These are phyloP conservation scores for Hortaea werneckii DNA, from an alignment of 2,329 filamentous ascomycete genomes.

Conservation along the genomic window DNA sequence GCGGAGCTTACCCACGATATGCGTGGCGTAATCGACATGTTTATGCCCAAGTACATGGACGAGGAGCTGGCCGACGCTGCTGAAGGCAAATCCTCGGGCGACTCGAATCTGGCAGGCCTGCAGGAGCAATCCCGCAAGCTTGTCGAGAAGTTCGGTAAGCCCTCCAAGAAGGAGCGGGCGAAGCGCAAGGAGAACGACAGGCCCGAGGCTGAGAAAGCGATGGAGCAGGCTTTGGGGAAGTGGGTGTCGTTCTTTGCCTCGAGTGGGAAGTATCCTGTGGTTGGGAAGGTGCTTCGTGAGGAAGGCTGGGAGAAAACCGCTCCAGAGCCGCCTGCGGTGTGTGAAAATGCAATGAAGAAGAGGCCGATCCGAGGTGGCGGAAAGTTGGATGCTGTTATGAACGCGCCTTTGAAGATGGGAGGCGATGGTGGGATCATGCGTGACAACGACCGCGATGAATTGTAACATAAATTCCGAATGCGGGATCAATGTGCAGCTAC, in stretches of 20 bases:
- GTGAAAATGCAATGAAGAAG: slow-evolving; percentile 21
- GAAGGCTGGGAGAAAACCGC: slow-evolving; percentile 6
- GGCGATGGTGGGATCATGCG: background rate
- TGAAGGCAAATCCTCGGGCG: slow-evolving; percentile 8
- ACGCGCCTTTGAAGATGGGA: background rate
- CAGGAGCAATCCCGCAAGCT: slow-evolving; percentile 15
- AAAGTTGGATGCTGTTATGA: slow-evolving; percentile 14
- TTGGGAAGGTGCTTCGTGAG: slow-evolving; percentile 15
- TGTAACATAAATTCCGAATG: background rate
- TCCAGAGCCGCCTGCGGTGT: slow-evolving; percentile 15
- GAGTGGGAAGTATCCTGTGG: slow-evolving; percentile 17
- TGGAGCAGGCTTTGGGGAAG: slow-evolving; percentile 52
- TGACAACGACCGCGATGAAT: background rate
- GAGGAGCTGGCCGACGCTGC: slow-evolving; percentile 14
- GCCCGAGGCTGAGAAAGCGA: slow-evolving; percentile 48
- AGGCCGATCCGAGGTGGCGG: slow-evolving; percentile 20
- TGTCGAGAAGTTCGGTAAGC: slow-evolving; percentile 17
- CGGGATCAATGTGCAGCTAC: no score
- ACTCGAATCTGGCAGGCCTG: slow-evolving; percentile 9
- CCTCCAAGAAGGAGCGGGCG: slow-evolving; percentile 10
- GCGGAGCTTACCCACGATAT: slow-evolving; percentile 19
- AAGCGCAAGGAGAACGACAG: slow-evolving; percentile 13
- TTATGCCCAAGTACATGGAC: slow-evolving; percentile 20
- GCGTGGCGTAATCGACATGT: slow-evolving; percentile 19
- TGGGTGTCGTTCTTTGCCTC: slow-evolving; percentile 42